Base-by-base conservation (phyloP, 345 rosid genomes). In the Gossypium mustelinum region DNA sequence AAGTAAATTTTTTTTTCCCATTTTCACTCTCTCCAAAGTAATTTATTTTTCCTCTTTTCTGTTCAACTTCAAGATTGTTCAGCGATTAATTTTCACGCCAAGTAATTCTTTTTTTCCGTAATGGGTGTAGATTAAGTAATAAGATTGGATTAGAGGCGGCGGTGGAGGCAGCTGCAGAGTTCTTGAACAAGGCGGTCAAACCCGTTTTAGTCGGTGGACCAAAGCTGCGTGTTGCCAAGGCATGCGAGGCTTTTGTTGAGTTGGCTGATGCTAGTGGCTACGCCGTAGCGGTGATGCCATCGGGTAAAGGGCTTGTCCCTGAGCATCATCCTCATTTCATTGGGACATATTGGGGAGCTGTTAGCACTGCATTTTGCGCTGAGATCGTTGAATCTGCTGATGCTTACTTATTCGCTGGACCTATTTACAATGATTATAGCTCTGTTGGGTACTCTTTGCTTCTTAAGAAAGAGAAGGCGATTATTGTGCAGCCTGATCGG, bases 351-450 rank as follows among this genome's bases (percentile, higher is more conserved):
- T 91, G 94, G 94, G 97, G 97, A 29, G 94, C 91, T 3, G 90
- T 89, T 74, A 89, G 94, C 79, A 86, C 94, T 24, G 82, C 92
- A 0, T 91, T 91, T 73, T 89, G 97, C 72, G 85, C 92, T 18
- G 94, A 91, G 82, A 91, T 91, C 16, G 97, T 91, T 76, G 97
- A 91, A 78, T 89, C 94, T 25, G 92, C 94, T 0, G 97, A 91
- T 82, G 94, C 94, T 41, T 91, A 89, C 75, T 66, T 91, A 83
- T 88, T 91, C 75, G 97, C 92, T 16, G 94, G 97, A 3, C 94
- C 97, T 12, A 89, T 91, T 71, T 91, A 88, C 81, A 91, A 87
- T 79, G 97, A 89, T 79, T 87, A 89, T 68, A 89, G 92, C 79
- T 88, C 97, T 8, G 94, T 91, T 61, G 97, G 94, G 52, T 91